Base-by-base conservation (phyloP, 306 rosid species). In the Carpinus fangiana region DNA sequence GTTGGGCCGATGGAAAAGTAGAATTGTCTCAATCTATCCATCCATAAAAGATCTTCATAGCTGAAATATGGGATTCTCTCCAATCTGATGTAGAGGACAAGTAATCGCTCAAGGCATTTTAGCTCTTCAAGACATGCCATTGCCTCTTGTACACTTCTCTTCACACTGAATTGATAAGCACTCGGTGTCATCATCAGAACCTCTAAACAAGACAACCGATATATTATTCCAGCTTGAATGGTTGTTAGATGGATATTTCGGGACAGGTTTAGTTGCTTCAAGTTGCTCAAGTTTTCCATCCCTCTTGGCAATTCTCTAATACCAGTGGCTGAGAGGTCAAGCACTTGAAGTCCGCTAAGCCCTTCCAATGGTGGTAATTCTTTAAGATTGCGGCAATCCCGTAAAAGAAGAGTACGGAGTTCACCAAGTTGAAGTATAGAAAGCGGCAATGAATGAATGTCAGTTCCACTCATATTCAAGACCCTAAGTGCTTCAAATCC, bases 201-300 rank as follows among this genome's bases (percentile, higher is more conserved):
- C 78, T 79, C 82, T 21, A 79, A 65, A 64, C 36, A 21, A 62
- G 78, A 28, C 82, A 57, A 79, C 46, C 31, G 73, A 13, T 73
- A 73, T 36, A 79, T 71, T 8, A 64, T 41, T 41, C 68, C 73
- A 4, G 55, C 31, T 60, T 11, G 57, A 51, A 79, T 50, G 28
- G 21, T 61, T 18, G 73, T 41, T 10, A 79, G 78, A 31, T 51
- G 8, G 12, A 47, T 57, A 36, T 73, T 79, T 13, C 36, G 47
- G 69, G 78, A 79, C 13, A 79, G 53, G 45, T 62, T 41, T 10
- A 79, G 28, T 51, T 79, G 78, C 78, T 73, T 73, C 45, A 79
- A 65, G 9, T 43, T 53, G 36, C 38, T 79, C 43, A 79, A 23
- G 55, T 3, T 62, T 73, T 79, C 73, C 61, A 79, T 50, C n/a